Evolutionary conservation across 495 filamentous ascomycete genomes (phyloP).

Genomic region (Neurospora africana): DNA sequence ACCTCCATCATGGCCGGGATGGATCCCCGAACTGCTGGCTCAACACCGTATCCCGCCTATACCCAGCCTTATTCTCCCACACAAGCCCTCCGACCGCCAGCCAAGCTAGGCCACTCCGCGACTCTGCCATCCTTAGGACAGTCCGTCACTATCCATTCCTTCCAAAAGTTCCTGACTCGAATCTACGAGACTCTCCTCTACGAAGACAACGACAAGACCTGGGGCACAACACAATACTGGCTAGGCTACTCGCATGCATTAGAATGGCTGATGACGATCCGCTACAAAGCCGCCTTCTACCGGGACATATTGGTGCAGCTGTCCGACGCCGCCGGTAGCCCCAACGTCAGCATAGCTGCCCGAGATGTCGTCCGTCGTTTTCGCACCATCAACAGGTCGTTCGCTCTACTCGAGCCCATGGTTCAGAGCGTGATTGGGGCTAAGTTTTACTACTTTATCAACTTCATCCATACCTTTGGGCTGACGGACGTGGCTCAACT

Average conservation of each 20-base stretch:
- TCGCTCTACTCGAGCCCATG: constrained; percentile 13
- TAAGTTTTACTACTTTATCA: constrained; percentile 11
- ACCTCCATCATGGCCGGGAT: background rate
- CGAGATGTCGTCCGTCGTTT: background rate
- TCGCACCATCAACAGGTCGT: constrained; percentile 7
- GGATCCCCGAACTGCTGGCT: background rate
- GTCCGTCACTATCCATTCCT: background rate
- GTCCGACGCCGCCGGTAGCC: background rate
- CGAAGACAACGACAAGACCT: constrained; percentile 14
- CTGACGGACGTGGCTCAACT: background rate
- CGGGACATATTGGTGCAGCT: background rate
- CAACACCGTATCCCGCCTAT: background rate
- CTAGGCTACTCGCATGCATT: constrained; percentile 6
- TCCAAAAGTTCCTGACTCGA: constrained; percentile 6
- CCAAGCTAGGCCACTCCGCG: background rate
- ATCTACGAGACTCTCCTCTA: constrained; percentile 11
- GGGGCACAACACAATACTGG: constrained; percentile 19
- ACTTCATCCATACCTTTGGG: constrained; percentile 9
- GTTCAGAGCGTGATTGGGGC: constrained; percentile 7
- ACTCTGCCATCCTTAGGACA: background rate
- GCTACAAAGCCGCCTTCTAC: constrained; percentile 12
- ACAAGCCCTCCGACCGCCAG: background rate
- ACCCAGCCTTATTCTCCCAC: background rate
- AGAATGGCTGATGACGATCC: constrained; percentile 14
- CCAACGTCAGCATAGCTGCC: background rate